Percentiles rank a stretch among this genome's conserved stretches.
Evolutionary conservation across 2,329 filamentous ascomycete species (phyloP).

Genomic region (Alternaria incomplexa): DNA sequence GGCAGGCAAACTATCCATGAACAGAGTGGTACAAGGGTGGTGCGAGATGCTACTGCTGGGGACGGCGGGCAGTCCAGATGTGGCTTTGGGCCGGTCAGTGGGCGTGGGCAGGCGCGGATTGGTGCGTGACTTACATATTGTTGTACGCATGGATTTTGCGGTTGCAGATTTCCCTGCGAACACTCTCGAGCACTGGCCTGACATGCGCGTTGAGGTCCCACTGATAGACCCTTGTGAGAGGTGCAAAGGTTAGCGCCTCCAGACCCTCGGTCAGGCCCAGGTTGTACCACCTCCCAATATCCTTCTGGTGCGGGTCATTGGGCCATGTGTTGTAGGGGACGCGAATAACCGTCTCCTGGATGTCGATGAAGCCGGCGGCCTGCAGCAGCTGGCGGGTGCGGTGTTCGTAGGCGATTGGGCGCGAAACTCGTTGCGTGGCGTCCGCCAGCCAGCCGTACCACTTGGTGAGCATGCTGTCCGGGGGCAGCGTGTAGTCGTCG

Average conservation of each 20-base stretch:
- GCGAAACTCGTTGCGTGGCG: constrained; percentile 69
- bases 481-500: constrained; percentile 68
- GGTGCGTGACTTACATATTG: constrained; percentile 67
- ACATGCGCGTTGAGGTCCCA: constrained; percentile 68
- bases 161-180: constrained; percentile 72
- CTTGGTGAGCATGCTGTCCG: constrained; percentile 63
- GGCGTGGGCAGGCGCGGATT: background rate
- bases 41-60: constrained; percentile 44
- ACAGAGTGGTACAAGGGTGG: constrained; percentile 21
- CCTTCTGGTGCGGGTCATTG: constrained; percentile 66
- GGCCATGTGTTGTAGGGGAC: constrained; percentile 80
- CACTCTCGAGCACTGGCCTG: constrained; percentile 64
- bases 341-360: constrained; percentile 71
- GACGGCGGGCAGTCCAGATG: constrained; percentile 56
- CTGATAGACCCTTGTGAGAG: constrained; percentile 69
- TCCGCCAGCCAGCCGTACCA: constrained; percentile 75
- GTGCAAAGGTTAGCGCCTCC: constrained; percentile 73
- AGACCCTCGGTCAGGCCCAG: constrained; percentile 75
- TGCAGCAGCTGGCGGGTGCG: constrained; percentile 67
- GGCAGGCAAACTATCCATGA: constrained; percentile 16
- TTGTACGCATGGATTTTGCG: constrained; percentile 75
- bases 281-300: constrained; percentile 84
- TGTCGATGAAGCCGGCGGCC: constrained; percentile 77
- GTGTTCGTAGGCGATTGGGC: constrained; percentile 70
- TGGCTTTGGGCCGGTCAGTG: constrained; percentile 49